phyloP scores from a whole-genome alignment of 2,329 filamentous ascomycete genomes.

The Colletotrichum chlorophyti region DNA sequence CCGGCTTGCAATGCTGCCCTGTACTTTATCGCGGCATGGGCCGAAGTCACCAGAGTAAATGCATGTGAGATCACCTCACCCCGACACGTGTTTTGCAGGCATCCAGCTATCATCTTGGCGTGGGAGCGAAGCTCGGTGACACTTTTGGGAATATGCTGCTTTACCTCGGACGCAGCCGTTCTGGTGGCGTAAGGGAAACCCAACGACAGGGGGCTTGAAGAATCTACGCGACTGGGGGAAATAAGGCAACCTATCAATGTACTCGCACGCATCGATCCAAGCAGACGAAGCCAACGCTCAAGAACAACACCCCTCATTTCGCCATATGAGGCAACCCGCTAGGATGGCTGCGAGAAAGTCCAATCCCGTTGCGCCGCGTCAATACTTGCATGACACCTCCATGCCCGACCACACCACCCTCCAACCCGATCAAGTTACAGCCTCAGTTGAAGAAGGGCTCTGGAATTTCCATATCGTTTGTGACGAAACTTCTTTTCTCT shows the following conservation, averaged over 20 bases:
- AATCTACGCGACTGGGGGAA: background rate
- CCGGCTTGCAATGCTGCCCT: no score
- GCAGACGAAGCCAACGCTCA: background rate
- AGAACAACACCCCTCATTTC: background rate
- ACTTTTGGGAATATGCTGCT: background rate
- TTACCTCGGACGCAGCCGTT: background rate
- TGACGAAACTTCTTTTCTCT: background rate
- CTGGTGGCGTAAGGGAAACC: background rate
- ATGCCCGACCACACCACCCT: constrained; percentile 14
- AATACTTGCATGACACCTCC: no score
- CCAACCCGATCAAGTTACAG: background rate
- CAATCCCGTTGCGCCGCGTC: background rate
- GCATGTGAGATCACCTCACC: no score
- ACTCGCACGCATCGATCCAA: background rate
- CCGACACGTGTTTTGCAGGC: background rate
- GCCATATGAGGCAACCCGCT: background rate
- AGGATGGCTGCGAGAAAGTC: background rate
- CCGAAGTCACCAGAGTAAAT: no score
- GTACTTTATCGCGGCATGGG: no score
- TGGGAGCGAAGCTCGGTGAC: background rate
- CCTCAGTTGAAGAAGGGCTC: constrained; percentile 3
- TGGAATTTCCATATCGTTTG: background rate
- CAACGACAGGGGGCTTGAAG: background rate
- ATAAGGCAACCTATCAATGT: constrained; percentile 4
- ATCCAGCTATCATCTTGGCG: background rate